phyloP scores from a whole-genome alignment of 176 grass and related monocot species.

The Zoysia japonica region DNA sequence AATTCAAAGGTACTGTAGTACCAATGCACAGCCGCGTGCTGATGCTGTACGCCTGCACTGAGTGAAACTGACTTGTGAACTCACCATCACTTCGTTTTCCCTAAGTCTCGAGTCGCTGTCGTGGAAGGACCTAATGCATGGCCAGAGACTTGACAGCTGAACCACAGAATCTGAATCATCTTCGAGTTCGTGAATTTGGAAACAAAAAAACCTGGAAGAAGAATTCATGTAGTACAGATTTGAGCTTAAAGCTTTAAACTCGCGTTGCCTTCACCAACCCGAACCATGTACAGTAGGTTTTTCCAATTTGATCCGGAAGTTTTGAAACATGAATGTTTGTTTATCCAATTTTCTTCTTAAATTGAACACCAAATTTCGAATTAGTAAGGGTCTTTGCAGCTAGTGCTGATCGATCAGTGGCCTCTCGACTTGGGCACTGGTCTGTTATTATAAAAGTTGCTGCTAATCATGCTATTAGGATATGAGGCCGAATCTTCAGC shows the following conservation, averaged over 20 bases:
- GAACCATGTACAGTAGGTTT: no score
- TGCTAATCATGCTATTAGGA: constrained; percentile 36
- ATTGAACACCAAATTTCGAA: constrained; percentile 1
- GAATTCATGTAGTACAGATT: no score
- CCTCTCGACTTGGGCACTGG: neutral
- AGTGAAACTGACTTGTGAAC: constrained; percentile 25
- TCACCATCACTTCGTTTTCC: neutral
- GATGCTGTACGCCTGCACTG: neutral
- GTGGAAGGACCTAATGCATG: constrained; percentile 25
- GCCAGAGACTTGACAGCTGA: neutral
- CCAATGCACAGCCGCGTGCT: neutral
- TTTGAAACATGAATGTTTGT: no score
- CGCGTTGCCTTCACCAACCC: no score
- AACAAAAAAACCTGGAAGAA: no score
- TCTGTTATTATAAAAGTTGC: constrained; percentile 24
- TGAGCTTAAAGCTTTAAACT: no score
- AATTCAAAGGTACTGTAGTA: neutral
- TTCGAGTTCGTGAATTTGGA: no score
- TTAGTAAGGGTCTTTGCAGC: constrained; percentile 17
- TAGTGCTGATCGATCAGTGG: neutral
- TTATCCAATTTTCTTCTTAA: no score
- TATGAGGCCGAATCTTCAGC: constrained; percentile 27
- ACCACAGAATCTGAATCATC: no score
- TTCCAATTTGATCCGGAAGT: no score
- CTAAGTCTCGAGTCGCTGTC: constrained; percentile 38